Evolutionary conservation across 306 rosid species (phyloP).

Genomic region (Corylus americana): DNA sequence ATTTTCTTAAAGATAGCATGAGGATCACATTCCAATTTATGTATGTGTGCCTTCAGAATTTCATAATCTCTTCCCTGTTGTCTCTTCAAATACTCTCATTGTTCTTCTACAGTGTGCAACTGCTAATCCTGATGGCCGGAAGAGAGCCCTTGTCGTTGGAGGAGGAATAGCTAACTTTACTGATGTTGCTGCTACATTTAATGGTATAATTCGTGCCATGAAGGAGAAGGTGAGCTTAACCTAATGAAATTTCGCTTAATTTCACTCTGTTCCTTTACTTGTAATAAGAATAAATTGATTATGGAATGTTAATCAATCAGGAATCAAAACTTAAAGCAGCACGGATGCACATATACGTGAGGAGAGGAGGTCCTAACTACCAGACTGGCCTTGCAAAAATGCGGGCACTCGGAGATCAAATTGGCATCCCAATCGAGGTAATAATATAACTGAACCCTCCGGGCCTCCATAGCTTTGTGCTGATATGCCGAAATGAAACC

Average conservation of each 20-base stretch:
- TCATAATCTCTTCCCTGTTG: constrained; percentile 5
- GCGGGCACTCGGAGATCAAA: constrained; percentile 84
- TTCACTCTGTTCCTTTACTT: constrained; percentile 12
- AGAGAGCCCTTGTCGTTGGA: constrained; percentile 90
- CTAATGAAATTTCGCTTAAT: neutral
- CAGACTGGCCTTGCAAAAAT: constrained; percentile 87
- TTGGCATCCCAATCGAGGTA: constrained; percentile 96
- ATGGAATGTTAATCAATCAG: constrained; percentile 40
- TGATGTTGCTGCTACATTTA: constrained; percentile 94
- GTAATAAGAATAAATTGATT: constrained; percentile 22
- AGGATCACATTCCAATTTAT: constrained; percentile 7
- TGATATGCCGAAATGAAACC: neutral
- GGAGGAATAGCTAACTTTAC: constrained; percentile 98
- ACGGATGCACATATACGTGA: constrained; percentile 75
- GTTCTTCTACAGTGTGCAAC: constrained; percentile 78
- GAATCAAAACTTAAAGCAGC: constrained; percentile 89
- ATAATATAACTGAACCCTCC: neutral
- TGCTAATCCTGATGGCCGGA: constrained; percentile 81
- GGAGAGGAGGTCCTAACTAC: constrained; percentile 99
- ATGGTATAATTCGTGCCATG: constrained; percentile 87
- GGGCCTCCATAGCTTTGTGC: neutral
- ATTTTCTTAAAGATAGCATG: constrained; percentile 8
- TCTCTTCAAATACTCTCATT: constrained; percentile 26
- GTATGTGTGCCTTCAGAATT: neutral
- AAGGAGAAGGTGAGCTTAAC: constrained; percentile 75